These are phyloP conservation scores for Ballota nigra DNA, from an alignment of 257 asterid genomes.

Conservation along the genomic window DNA sequence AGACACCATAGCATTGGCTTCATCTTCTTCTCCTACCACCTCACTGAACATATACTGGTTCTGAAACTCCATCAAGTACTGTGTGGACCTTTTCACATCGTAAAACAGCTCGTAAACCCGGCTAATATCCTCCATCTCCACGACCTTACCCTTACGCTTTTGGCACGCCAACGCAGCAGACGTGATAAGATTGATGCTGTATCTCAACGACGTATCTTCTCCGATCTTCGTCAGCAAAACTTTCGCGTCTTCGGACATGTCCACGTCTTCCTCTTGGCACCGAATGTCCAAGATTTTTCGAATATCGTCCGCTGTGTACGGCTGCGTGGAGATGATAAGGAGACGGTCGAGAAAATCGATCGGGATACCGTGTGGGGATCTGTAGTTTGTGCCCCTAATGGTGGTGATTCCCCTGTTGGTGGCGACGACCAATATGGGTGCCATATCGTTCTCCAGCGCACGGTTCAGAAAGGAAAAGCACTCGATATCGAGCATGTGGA, in stretches of 20 bases:
- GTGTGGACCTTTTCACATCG: slow-evolving; percentile 87
- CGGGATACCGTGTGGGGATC: slow-evolving; percentile 87
- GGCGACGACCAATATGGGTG: slow-evolving; percentile 91
- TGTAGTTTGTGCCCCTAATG: slow-evolving; percentile 85
- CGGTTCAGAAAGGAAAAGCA: slow-evolving; percentile 95
- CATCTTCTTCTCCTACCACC: slow-evolving; percentile 52
- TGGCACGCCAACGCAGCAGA: slow-evolving; percentile 76
- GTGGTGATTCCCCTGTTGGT: slow-evolving; percentile 93
- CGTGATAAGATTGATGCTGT: slow-evolving; percentile 79
- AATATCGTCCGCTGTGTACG: slow-evolving; percentile 76
- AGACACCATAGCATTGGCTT: slow-evolving; percentile 60
- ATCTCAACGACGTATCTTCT: slow-evolving; percentile 79
- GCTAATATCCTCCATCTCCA: slow-evolving; percentile 86
- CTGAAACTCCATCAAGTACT: slow-evolving; percentile 90
- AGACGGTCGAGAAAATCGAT: slow-evolving; percentile 92
- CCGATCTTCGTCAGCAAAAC: slow-evolving; percentile 78
- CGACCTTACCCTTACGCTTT: slow-evolving; percentile 69
- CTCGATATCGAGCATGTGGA: slow-evolving; percentile 98
- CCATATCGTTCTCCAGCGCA: slow-evolving; percentile 94
- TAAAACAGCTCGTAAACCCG: slow-evolving; percentile 81
- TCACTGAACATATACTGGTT: slow-evolving; percentile 88
- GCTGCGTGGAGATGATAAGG: slow-evolving; percentile 91
- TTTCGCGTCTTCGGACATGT: slow-evolving; percentile 86
- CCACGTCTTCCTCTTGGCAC: slow-evolving; percentile 86
- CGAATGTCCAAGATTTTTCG: slow-evolving; percentile 82